Base-by-base conservation (phyloP, 1,284 basidiomycete genomes). In the Moniliella sp. region DNA sequence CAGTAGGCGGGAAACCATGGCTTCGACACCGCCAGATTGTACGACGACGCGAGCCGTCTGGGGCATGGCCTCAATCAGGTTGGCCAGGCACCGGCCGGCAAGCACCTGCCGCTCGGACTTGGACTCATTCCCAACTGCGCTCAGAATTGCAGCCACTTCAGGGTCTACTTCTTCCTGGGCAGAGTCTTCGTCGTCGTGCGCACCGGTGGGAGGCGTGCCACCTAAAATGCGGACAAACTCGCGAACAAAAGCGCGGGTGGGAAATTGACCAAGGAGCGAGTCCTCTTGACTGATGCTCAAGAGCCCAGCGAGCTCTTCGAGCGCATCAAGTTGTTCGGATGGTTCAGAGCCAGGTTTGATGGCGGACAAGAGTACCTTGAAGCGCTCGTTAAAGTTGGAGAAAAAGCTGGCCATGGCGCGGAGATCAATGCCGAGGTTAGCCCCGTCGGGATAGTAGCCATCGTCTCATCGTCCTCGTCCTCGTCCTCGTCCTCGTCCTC, bases 241-340 rank as follows among this genome's bases (percentile, higher is more conserved):
- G 46, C 75, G 74, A 26, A 88, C 81, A 57, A 84, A 94, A 10
- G 75, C 71, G 50, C 88, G 82, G 16, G 84, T 76, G 43, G 80
- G 81, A 65, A 97, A 88, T 19, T 79, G 88, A 27, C 83, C 84
- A 10, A 81, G 79, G 26, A 99, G 68, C 1, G 83, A 93, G 61
- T 97, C 91, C 63, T 97, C 88, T 4, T 83, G 94, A 62, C 81
- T 83, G 63, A 97, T 86, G 42, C 81, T 81, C 35, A 97, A 73
- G 27, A 93, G 62, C 58, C 97, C 91, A 57, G 79, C 83, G 34
- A 93, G 72, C 56, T 97, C 88, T 55, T 93, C 83, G 10, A 99
- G 67, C 2, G 84, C 83, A 3, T 54, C 43, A 31, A 84, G 66
- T 31, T 93, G 72, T 28, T 81, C 74, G 15, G 76, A 78, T 0